phyloP scores from a whole-genome alignment of 805 yeast genomes.

The Isabelozyma rhagii region DNA sequence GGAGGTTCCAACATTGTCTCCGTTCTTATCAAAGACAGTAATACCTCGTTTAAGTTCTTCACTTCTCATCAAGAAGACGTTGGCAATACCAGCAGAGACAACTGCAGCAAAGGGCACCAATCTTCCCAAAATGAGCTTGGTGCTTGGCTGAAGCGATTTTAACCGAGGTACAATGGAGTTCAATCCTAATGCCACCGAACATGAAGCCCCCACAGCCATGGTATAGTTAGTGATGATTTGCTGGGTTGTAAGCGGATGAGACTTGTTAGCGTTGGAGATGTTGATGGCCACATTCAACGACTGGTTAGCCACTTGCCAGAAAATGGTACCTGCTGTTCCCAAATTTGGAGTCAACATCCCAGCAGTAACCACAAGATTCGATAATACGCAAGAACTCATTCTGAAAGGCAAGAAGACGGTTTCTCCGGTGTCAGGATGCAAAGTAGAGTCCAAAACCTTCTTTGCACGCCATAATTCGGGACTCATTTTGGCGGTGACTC shows the following conservation, averaged over 20 bases:
- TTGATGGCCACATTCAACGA: conserved; percentile 95
- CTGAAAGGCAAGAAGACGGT: conserved; percentile 91
- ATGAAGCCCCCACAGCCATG: conserved; percentile 90
- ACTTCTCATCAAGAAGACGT: conserved; percentile 94
- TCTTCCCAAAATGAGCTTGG: conserved; percentile 73
- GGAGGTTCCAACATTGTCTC: conserved; percentile 65
- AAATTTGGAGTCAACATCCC: conserved; percentile 97
- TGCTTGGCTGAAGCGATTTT: conserved; percentile 61
- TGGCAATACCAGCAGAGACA: conserved; percentile 93
- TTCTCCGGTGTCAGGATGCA: conserved; percentile 96
- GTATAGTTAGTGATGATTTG: conserved; percentile 79
- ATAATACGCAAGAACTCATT: conserved; percentile 93
- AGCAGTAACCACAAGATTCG: conserved; percentile 90
- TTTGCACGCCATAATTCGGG: conserved; percentile 89
- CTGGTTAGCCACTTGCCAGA: conserved; percentile 98
- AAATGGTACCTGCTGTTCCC: conserved; percentile 85
- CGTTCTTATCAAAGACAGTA: conserved; percentile 56
- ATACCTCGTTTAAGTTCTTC: conserved; percentile 90
- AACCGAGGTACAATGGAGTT: conserved; percentile 88
- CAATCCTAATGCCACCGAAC: conserved; percentile 92
- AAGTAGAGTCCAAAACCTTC: conserved; percentile 80
- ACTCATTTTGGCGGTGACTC: conserved; percentile 59
- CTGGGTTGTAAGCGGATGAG: conserved; percentile 78
- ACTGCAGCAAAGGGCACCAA: conserved; percentile 98
- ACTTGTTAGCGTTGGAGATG: conserved; percentile 93